phyloP scores from a whole-genome alignment of 192 early-diverging fungal species.

The Mortierella claussenii region DNA sequence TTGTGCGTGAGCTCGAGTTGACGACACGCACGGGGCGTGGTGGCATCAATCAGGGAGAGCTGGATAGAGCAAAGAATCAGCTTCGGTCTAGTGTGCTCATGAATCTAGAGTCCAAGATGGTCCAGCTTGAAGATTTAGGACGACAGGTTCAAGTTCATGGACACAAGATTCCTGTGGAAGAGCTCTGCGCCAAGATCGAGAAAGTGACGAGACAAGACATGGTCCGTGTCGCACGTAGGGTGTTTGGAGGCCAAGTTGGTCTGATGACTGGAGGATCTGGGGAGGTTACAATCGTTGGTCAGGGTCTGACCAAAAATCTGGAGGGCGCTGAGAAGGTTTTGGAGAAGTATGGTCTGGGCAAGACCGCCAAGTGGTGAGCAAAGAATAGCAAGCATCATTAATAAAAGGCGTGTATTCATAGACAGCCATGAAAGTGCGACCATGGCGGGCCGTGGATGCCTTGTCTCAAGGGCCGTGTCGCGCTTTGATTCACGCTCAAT shows the following conservation, averaged over 20 bases:
- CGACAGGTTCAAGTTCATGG: conserved; percentile 85
- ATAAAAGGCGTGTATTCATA: neutral
- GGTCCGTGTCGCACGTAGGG: conserved; percentile 75
- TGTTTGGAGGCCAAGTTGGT: conserved; percentile 72
- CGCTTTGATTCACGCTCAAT: no score
- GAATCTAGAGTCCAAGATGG: conserved; percentile 92
- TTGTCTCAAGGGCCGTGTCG: no score
- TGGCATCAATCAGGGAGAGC: conserved; percentile 67
- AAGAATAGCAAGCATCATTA: neutral
- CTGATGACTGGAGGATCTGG: conserved; percentile 66
- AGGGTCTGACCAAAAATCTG: conserved; percentile 65
- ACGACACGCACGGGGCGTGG: conserved; percentile 63
- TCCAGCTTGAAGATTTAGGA: conserved; percentile 95
- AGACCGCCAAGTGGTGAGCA: conserved; percentile 41
- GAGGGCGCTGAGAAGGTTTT: conserved; percentile 55
- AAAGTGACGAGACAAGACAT: conserved; percentile 80
- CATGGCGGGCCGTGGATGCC: no score
- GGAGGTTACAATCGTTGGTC: conserved; percentile 72
- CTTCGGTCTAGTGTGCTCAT: conserved; percentile 92
- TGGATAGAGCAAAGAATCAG: conserved; percentile 94
- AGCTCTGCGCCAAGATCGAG: conserved; percentile 87
- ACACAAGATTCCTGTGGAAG: conserved; percentile 75
- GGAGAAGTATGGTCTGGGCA: conserved; percentile 66
- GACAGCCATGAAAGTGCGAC: no score
- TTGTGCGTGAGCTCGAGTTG: conserved; percentile 83